Evolutionary conservation across 1,139 yeast species (phyloP).

Genomic region (Yamadazyma epiphylla): DNA sequence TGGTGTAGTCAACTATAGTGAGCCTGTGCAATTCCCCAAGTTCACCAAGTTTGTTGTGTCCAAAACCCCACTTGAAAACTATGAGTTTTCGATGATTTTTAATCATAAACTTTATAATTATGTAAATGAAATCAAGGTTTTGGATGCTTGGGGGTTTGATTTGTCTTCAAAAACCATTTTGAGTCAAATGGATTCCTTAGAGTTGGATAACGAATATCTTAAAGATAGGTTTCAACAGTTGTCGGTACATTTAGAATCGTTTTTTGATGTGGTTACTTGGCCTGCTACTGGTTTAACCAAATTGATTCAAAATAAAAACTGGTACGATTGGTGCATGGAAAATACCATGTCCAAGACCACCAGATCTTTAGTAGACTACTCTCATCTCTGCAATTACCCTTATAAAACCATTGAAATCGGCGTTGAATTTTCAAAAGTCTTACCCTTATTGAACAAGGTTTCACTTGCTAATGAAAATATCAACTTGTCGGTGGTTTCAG

Average conservation of each 20-base stretch:
- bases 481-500: constrained; percentile 10
- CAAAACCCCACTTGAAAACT: constrained; percentile 10
- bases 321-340: constrained; percentile 15
- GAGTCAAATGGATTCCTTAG: constrained; percentile 2
- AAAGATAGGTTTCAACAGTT: constrained; percentile 6
- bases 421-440: constrained; percentile 9
- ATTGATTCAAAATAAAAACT: constrained; percentile 10
- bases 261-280: constrained; percentile 9
- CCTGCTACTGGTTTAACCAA: constrained; percentile 7
- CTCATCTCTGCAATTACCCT: constrained; percentile 11
- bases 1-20: constrained; percentile 6
- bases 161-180: constrained; percentile 4
- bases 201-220: constrained; percentile 6
- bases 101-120: constrained; percentile 10
- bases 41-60: constrained; percentile 14
- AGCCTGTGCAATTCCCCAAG: constrained; percentile 3
- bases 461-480: constrained; percentile 7
- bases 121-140: constrained; percentile 13
- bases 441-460: constrained; percentile 10
- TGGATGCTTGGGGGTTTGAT: constrained; percentile 8
- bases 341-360: constrained; percentile 7
- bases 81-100: constrained; percentile 16
- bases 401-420: constrained; percentile 7
- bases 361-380: constrained; percentile 10
- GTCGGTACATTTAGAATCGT: constrained; percentile 2